Evolutionary conservation across 306 rosid species (phyloP).

Genomic region (Cicer bijugum): DNA sequence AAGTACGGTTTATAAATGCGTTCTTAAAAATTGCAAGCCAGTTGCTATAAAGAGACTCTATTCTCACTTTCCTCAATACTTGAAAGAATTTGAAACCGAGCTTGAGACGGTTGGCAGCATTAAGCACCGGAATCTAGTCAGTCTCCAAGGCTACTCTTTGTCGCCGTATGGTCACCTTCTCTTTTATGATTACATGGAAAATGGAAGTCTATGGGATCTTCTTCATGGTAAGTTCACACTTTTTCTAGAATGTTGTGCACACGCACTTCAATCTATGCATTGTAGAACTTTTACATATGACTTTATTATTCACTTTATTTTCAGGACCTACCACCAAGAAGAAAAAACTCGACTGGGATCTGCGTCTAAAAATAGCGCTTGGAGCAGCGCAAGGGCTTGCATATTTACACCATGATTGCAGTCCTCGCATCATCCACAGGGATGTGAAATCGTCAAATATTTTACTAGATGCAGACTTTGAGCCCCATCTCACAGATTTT

Average conservation of each 20-base stretch:
- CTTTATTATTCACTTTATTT: background rate
- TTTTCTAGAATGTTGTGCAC: background rate
- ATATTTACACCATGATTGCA: conserved; percentile 90
- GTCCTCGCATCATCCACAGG: conserved; percentile 93
- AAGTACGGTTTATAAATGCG: conserved; percentile 94
- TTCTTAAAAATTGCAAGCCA: conserved; percentile 91
- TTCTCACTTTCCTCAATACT: conserved; percentile 74
- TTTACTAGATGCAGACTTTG: conserved; percentile 81
- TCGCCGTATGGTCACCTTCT: conserved; percentile 90
- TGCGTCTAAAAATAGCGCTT: conserved; percentile 79
- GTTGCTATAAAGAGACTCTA: conserved; percentile 88
- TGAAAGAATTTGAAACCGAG: conserved; percentile 88
- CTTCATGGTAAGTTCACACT: conserved; percentile 72
- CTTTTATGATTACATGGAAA: conserved; percentile 94
- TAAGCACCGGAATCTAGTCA: conserved; percentile 91
- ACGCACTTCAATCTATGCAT: background rate
- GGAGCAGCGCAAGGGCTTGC: conserved; percentile 96
- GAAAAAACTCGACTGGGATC: conserved; percentile 81
- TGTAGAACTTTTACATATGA: background rate
- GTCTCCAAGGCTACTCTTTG: conserved; percentile 91
- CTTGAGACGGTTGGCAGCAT: conserved; percentile 87
- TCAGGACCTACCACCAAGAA: conserved; percentile 69
- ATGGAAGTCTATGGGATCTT: conserved; percentile 95
- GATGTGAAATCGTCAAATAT: conserved; percentile 93
- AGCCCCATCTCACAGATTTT: conserved; percentile 88